These are phyloP conservation scores for Pseudomonodictys pantanalensis DNA, from an alignment of 495 filamentous ascomycete species.

Conservation along the genomic window DNA sequence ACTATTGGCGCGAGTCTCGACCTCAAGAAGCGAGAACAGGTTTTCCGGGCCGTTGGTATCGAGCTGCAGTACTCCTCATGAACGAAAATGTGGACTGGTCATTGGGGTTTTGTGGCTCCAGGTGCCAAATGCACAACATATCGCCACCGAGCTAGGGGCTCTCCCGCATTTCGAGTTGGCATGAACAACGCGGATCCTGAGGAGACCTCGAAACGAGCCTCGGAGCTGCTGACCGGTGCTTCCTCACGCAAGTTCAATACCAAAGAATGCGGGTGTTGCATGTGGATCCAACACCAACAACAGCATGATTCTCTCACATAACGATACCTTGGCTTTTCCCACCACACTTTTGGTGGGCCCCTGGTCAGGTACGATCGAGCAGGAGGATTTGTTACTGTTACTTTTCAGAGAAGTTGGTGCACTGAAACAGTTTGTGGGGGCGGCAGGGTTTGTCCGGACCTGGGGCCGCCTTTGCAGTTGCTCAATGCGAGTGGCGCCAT, in stretches of 20 bases:
- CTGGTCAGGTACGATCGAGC: background rate
- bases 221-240: background rate
- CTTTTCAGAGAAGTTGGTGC: conserved; percentile 3
- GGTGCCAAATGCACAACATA: background rate
- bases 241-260: background rate
- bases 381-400: background rate
- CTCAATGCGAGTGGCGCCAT: conserved; percentile 30
- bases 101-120: background rate
- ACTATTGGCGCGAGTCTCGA: conserved; percentile 78
- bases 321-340: conserved; percentile 10
- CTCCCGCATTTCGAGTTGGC: background rate
- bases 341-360: conserved; percentile 11
- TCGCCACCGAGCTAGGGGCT: background rate
- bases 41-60: conserved; percentile 73
- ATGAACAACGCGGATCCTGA: background rate
- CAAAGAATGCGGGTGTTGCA: background rate
- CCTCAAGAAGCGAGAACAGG: conserved; percentile 64
- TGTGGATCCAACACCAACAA: background rate
- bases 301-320: too few species aligned
- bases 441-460: conserved; percentile 8
- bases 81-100: conserved; percentile 36
- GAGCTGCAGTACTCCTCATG: conserved; percentile 91
- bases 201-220: background rate
- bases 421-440: conserved; percentile 29
- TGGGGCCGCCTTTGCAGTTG: conserved; percentile 9